Evolutionary conservation across 352 stramenopile genomes (phyloP).

Genomic region (Saprolegnia parasitica): DNA sequence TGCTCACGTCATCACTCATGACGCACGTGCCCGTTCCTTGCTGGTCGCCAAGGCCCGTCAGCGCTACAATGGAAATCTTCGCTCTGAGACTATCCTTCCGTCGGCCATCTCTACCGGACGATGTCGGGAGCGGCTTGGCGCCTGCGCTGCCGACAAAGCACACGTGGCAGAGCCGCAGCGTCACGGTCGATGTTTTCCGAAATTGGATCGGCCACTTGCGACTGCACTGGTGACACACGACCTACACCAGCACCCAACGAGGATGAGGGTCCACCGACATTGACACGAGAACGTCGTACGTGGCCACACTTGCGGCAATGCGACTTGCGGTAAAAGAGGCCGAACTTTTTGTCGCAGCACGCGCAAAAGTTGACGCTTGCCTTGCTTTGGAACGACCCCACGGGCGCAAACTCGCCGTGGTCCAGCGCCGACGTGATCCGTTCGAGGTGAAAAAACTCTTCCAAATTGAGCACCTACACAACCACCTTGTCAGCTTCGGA

Average conservation of each 20-base stretch:
- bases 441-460: constrained; percentile 14
- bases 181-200: not conserved
- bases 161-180: constrained; percentile 2
- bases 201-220: constrained; percentile 3
- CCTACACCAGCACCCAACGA: not conserved
- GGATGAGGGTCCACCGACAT: not conserved
- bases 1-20: not conserved
- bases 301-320: constrained; percentile 71
- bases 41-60: not conserved
- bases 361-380: constrained; percentile 44
- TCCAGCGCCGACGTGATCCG: not conserved
- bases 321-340: constrained; percentile 55
- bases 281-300: constrained; percentile 28
- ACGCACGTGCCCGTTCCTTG: not conserved
- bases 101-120: not conserved
- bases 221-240: constrained; percentile 8
- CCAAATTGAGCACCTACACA: constrained; percentile 17
- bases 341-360: constrained; percentile 49
- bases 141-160: not conserved
- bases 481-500: not conserved
- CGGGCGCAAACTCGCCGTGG: constrained; percentile 1
- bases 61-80: not conserved
- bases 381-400: constrained; percentile 32
- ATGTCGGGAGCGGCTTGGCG: not conserved
- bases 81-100: not conserved